phyloP scores from a whole-genome alignment of 2,329 filamentous ascomycete genomes.

The Arthrobotrys musiformis region DNA sequence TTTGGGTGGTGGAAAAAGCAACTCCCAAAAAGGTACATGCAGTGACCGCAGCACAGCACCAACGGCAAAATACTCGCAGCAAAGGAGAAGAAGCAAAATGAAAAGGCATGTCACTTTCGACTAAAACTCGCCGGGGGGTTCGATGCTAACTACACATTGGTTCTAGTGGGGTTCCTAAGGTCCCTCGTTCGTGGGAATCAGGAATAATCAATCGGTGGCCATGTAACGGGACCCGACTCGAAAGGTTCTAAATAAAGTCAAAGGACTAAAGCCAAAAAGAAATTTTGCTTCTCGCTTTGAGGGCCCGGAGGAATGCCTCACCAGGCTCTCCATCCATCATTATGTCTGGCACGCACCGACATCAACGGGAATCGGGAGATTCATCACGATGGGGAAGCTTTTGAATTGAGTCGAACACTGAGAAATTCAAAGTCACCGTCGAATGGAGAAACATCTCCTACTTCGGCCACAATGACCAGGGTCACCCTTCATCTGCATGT shows the following conservation, averaged over 20 bases:
- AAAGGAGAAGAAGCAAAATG: conserved; percentile 35
- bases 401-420: background rate
- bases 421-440: conserved; percentile 10
- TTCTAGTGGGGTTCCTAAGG: conserved; percentile 16
- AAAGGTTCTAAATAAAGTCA: conserved; percentile 16
- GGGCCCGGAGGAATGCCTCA: background rate
- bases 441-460: conserved; percentile 26
- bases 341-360: background rate
- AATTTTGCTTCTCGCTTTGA: background rate
- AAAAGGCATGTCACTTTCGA: background rate
- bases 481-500: conserved; percentile 9
- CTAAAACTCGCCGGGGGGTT: conserved; percentile 32
- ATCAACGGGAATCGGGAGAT: no score
- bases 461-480: conserved; percentile 18
- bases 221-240: background rate
- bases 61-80: conserved; percentile 54
- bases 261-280: background rate
- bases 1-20: conserved; percentile 30
- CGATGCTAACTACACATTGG: background rate
- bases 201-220: conserved; percentile 8
- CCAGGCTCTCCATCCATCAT: background rate
- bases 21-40: conserved; percentile 31
- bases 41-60: conserved; percentile 39
- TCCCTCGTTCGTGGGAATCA: background rate
- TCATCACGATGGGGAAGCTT: background rate